Evolutionary conservation across 345 rosid genomes (phyloP).

Genomic region (Passiflora organensis): DNA sequence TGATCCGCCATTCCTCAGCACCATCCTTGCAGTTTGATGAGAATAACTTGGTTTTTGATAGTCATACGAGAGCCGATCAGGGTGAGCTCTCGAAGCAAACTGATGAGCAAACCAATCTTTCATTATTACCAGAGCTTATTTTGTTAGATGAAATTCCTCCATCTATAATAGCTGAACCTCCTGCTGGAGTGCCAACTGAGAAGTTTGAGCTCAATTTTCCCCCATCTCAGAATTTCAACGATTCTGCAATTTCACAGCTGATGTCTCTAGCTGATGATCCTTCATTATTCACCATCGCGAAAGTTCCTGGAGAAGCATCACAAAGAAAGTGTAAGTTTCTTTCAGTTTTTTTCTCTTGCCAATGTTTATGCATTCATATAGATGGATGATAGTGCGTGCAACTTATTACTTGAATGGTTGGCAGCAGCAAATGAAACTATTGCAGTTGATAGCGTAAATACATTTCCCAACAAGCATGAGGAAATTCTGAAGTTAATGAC

Average conservation of each 20-base stretch:
- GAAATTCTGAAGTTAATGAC: conserved; percentile 25
- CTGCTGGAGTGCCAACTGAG: conserved; percentile 4
- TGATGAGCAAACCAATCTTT: conserved; percentile 14
- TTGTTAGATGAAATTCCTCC: conserved; percentile 31
- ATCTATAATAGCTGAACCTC: conserved; percentile 11
- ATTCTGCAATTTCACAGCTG: conserved; percentile 35
- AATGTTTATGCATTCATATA: background rate
- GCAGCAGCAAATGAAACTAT: conserved; percentile 31
- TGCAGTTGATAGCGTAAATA: conserved; percentile 14
- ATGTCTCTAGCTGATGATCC: conserved; percentile 35
- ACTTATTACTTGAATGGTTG: conserved; percentile 14
- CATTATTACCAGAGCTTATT: conserved; percentile 26
- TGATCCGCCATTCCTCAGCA: background rate
- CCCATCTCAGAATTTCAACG: conserved; percentile 15
- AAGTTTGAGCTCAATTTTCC: conserved; percentile 10
- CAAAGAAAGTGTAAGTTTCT: conserved; percentile 24
- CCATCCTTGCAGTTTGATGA: conserved; percentile 7
- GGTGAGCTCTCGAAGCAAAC: conserved; percentile 17
- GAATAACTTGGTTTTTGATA: conserved; percentile 16
- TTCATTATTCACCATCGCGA: conserved; percentile 19
- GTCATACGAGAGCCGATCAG: background rate
- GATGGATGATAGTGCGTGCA: conserved; percentile 4
- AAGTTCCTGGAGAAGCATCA: conserved; percentile 19
- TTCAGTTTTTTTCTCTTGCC: background rate
- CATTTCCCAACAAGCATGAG: conserved; percentile 23